A percentile compares a stretch with the other conserved stretches of the same genome.
phyloP scores from a whole-genome alignment of 164 flowering plant species.

The Aristolochia fimbriata region DNA sequence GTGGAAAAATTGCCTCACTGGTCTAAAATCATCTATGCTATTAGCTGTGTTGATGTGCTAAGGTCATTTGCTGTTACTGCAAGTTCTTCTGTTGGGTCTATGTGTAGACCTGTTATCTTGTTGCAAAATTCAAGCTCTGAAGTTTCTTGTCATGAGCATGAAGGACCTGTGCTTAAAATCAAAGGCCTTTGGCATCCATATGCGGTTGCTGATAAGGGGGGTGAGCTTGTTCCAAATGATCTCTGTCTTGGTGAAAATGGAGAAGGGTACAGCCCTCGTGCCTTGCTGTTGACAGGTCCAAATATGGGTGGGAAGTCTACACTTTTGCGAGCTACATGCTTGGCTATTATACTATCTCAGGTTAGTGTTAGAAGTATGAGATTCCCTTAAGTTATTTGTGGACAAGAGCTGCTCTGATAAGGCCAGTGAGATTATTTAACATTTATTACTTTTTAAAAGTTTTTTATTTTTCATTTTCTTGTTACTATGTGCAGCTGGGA shows the following conservation, averaged over 20 bases:
- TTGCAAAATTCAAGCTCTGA: constrained; percentile 22
- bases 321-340: constrained; percentile 86
- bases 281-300: constrained; percentile 89
- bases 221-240: constrained; percentile 69
- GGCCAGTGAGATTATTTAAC: too few species aligned
- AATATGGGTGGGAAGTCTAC: constrained; percentile 99
- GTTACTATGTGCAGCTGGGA: constrained; percentile 55
- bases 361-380: constrained; percentile 23
- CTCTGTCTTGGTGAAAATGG: constrained; percentile 61
- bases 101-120: constrained; percentile 65
- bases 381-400: not conserved
- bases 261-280: constrained; percentile 38
- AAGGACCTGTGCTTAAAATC: constrained; percentile 49
- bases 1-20: constrained; percentile 53
- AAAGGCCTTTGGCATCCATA: constrained; percentile 95
- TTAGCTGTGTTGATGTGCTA: constrained; percentile 70
- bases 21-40: constrained; percentile 66
- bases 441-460: too few species aligned
- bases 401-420: too few species aligned
- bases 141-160: constrained; percentile 17
- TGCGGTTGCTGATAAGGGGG: constrained; percentile 63
- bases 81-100: constrained; percentile 45
- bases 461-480: not conserved
- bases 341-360: constrained; percentile 87
- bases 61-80: constrained; percentile 76